These are phyloP conservation scores for Tothia fuscella DNA, from an alignment of 2,329 filamentous ascomycete genomes.

Conservation along the genomic window DNA sequence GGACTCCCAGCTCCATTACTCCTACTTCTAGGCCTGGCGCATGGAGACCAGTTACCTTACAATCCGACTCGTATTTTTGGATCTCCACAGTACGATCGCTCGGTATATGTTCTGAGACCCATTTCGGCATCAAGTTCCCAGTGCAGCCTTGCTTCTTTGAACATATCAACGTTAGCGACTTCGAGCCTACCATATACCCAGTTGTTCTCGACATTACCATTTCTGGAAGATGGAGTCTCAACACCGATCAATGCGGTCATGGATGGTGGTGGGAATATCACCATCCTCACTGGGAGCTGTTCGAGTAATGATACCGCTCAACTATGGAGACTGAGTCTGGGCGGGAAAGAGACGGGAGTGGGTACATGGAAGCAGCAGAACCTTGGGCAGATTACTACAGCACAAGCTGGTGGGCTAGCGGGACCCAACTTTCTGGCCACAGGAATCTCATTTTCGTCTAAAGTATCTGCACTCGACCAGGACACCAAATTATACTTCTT, in stretches of 20 bases:
- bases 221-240: slow-evolving; percentile 39
- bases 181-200: slow-evolving; percentile 32
- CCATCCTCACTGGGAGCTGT: slow-evolving; percentile 66
- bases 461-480: slow-evolving; percentile 29
- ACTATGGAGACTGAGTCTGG: slow-evolving; percentile 57
- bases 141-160: slow-evolving; percentile 49
- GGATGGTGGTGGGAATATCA: slow-evolving; percentile 55
- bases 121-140: slow-evolving; percentile 32
- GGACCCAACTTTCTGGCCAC: slow-evolving; percentile 46
- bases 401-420: slow-evolving; percentile 22
- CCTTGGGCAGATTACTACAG: slow-evolving; percentile 23
- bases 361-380: slow-evolving; percentile 43
- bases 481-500: slow-evolving; percentile 52
- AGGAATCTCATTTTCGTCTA: slow-evolving; percentile 57
- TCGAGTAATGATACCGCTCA: slow-evolving; percentile 36
- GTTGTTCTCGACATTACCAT: slow-evolving; percentile 49
- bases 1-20: slow-evolving; percentile 3
- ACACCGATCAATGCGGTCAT: slow-evolving; percentile 57
- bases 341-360: slow-evolving; percentile 31
- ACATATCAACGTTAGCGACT: slow-evolving; percentile 48
- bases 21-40: neutral
- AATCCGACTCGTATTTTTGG: slow-evolving; percentile 63
- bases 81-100: slow-evolving; percentile 36
- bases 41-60: slow-evolving; percentile 51
- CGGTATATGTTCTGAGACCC: slow-evolving; percentile 61